Percentiles rank a stretch among this genome's conserved stretches.
Evolutionary conservation across 192 early-diverging fungal genomes (phyloP).

Genomic region (Dissophora globulifera): DNA sequence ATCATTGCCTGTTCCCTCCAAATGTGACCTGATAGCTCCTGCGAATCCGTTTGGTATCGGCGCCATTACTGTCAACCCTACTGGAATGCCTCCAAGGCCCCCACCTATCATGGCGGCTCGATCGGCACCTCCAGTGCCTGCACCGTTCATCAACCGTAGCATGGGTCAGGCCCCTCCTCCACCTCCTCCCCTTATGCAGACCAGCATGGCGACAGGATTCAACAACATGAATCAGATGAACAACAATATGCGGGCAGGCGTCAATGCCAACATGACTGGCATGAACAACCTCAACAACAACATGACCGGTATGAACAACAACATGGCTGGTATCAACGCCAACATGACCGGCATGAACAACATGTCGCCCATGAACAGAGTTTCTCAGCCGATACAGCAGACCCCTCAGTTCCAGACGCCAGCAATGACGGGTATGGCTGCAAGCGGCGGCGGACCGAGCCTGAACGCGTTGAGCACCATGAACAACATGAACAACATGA

Average conservation of each 20-base stretch:
- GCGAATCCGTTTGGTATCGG: slow-evolving; percentile 49
- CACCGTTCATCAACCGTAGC: slow-evolving; percentile 45
- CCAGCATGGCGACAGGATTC: slow-evolving; percentile 45
- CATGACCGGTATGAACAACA: slow-evolving; percentile 12
- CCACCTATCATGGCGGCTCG: slow-evolving; percentile 35
- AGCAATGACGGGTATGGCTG: slow-evolving; percentile 32
- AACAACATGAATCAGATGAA: slow-evolving; percentile 34
- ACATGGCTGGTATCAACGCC: slow-evolving; percentile 12
- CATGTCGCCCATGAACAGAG: slow-evolving; percentile 20
- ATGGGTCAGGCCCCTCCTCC: slow-evolving; percentile 47
- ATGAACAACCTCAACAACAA: slow-evolving; percentile 25
- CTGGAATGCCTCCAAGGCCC: slow-evolving; percentile 26
- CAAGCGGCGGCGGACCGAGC: slow-evolving; percentile 21
- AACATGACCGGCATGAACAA: slow-evolving; percentile 23
- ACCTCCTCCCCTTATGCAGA: slow-evolving; percentile 49
- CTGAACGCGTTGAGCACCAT: slow-evolving; percentile 28
- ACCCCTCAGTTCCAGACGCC: slow-evolving; percentile 28
- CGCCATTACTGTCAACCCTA: slow-evolving; percentile 49
- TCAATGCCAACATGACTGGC: slow-evolving; percentile 32
- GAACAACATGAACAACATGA: slow-evolving; percentile 18
- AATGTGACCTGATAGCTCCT: too few species aligned
- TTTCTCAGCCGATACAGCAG: slow-evolving; percentile 22
- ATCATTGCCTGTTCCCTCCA: too few species aligned
- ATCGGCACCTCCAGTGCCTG: slow-evolving; percentile 44
- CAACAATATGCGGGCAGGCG: slow-evolving; percentile 40